Evolutionary conservation across 164 flowering plant species (phyloP).

Genomic region (grape (Vitis vinifera)): ASM3070453v1 NC_081810.1:5921001-5921500

Average conservation of each 20-base stretch:
- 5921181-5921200: background rate
- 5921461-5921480: background rate
- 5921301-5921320: background rate
- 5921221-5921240: background rate
- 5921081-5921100: background rate
- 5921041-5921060: no score
- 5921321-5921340: slow-evolving; percentile 74
- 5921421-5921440: slow-evolving; percentile 82
- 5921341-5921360: slow-evolving; percentile 88
- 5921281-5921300: no score
- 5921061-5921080: background rate
- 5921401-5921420: slow-evolving; percentile 70
- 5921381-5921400: slow-evolving; percentile 74
- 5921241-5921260: background rate
- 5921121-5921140: background rate
- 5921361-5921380: slow-evolving; percentile 92
- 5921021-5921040: no score
- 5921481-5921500: background rate
- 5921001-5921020: slow-evolving; percentile 3
- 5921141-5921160: no score
- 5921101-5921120: background rate
- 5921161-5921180: no score
- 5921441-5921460: slow-evolving; percentile 77
- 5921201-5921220: background rate
- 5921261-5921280: background rate